These are phyloP conservation scores for Lactifluus hygrophoroides DNA, from an alignment of 768 basidiomycete species.

Conservation along the genomic window DNA sequence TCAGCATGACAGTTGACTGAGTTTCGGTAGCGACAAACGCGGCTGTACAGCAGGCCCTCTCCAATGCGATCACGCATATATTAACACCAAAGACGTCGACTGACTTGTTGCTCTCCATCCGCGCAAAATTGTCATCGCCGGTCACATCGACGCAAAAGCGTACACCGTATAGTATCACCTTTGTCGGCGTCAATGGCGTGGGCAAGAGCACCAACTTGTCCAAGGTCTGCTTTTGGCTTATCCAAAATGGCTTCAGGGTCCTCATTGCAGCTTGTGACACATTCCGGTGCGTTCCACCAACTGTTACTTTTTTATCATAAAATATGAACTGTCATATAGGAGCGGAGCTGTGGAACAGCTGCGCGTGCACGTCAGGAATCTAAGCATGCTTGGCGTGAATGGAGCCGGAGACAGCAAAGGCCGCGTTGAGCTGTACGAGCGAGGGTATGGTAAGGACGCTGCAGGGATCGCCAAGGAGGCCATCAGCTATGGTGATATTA, in stretches of 20 bases:
- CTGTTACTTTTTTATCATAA: neutral
- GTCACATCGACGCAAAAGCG: constrained; percentile 68
- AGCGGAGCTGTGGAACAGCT: constrained; percentile 98
- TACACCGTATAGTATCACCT: constrained; percentile 86
- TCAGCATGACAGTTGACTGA: constrained; percentile 2
- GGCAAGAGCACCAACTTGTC: constrained; percentile 97
- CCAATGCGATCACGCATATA: constrained; percentile 82
- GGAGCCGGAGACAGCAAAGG: constrained; percentile 59
- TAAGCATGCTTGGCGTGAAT: constrained; percentile 73
- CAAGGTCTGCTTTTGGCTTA: constrained; percentile 98
- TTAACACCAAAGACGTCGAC: constrained; percentile 95
- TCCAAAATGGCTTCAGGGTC: constrained; percentile 89
- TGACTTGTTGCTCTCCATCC: constrained; percentile 89
- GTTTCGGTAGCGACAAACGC: constrained; percentile 59
- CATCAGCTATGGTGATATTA: constrained; percentile 66
- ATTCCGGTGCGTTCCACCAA: constrained; percentile 51
- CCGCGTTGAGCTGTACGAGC: constrained; percentile 88
- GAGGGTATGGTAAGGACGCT: constrained; percentile 98
- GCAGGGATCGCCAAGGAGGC: constrained; percentile 97
- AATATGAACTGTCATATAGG: constrained; percentile 31
- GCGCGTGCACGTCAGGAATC: constrained; percentile 90
- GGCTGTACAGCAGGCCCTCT: constrained; percentile 76
- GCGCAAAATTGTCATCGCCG: constrained; percentile 73
- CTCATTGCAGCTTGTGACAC: constrained; percentile 98
- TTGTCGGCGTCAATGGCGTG: constrained; percentile 98